Conservation (phyloP, 768 basidiomycete genomes). For the Phaeolepiota aurea region DNA sequence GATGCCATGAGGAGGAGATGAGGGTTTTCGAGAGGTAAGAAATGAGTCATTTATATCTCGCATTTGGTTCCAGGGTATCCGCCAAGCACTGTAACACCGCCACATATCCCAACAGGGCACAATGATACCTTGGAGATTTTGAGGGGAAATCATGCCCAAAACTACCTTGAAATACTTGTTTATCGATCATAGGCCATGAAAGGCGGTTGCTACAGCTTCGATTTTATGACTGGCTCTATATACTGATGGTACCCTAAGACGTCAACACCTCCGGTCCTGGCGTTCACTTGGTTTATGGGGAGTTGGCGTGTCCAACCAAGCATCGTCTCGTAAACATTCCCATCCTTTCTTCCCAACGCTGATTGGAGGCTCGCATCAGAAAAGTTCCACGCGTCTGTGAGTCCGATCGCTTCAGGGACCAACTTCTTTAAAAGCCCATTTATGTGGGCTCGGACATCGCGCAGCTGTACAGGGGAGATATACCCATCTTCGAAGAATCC, state of each 20-base stretch:
- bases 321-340: slow-evolving; percentile 15
- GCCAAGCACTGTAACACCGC: too few species aligned
- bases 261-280: slow-evolving; percentile 10
- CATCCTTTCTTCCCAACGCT: slow-evolving; percentile 15
- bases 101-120: too few species aligned
- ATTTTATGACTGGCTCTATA: slow-evolving; percentile 7
- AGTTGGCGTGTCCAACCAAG: slow-evolving; percentile 17
- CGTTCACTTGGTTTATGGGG: slow-evolving; percentile 10
- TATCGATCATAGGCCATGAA: too few species aligned
- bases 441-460: slow-evolving; percentile 7
- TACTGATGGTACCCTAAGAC: slow-evolving; percentile 11
- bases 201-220: too few species aligned
- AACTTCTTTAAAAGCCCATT: slow-evolving; percentile 7
- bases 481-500: slow-evolving; percentile 16
- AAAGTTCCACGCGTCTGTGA: slow-evolving; percentile 18
- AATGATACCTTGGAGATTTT: too few species aligned
- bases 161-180: too few species aligned
- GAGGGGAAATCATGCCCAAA: too few species aligned
- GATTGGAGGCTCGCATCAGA: slow-evolving; percentile 14
- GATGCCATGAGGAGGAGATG: neutral
- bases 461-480: slow-evolving; percentile 9
- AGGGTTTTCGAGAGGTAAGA: neutral
- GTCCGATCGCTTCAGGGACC: slow-evolving; percentile 13
- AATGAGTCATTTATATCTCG: too few species aligned
- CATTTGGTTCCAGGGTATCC: too few species aligned